Conservation (phyloP, 148 eudicot species). For the Silene latifolia region DNA sequence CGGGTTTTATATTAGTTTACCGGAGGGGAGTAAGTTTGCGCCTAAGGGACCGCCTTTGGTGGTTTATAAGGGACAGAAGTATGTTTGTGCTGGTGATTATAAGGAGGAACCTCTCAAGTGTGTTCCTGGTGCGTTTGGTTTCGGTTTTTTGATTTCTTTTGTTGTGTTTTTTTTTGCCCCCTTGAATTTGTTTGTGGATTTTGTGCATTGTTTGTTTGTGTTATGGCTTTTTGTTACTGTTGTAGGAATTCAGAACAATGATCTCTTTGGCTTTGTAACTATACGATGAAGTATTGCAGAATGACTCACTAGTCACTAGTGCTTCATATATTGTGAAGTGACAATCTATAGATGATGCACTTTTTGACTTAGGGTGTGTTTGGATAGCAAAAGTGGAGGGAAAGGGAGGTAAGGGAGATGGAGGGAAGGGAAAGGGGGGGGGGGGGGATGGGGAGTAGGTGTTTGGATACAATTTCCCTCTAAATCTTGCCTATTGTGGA, state of each 20-base stretch:
- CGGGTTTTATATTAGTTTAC: conserved; percentile 89
- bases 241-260: not conserved
- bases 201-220: not conserved
- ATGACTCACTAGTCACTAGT: too few relatives aligned
- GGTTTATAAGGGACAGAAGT: conserved; percentile 80
- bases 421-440: too few relatives aligned
- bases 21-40: conserved; percentile 58
- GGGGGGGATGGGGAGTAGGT: too few relatives aligned
- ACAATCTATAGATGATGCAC: too few relatives aligned
- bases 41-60: conserved; percentile 68
- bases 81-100: conserved; percentile 56
- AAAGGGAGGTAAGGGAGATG: too few relatives aligned
- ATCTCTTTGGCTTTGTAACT: too few relatives aligned
- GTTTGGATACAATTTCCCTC: too few relatives aligned
- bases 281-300: too few relatives aligned
- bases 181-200: not conserved
- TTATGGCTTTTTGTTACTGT: not conserved
- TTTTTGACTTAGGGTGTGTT: too few relatives aligned
- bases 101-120: conserved; percentile 78
- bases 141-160: not conserved
- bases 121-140: conserved; percentile 62
- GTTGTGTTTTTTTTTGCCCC: not conserved
- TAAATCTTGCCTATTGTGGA: too few relatives aligned
- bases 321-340: too few relatives aligned
- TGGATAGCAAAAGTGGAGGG: too few relatives aligned